Percentiles rank a stretch among this genome's conserved stretches.
phyloP scores from a whole-genome alignment of 352 stramenopile species.

The Phytophthora kernoviae region DNA sequence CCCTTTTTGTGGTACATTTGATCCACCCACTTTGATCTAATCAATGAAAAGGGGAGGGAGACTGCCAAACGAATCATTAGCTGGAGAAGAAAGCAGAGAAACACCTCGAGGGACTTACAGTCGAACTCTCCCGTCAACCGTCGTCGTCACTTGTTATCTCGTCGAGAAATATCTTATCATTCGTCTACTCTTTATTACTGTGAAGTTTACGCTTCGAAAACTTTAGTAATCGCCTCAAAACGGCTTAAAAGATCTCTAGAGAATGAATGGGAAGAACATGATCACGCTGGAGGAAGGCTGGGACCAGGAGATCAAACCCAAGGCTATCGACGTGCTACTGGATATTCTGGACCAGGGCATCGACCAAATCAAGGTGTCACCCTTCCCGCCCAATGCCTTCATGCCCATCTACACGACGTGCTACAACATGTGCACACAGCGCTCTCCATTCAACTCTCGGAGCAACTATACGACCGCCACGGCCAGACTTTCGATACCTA shows the following conservation, averaged over 20 bases:
- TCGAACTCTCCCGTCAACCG: too few relatives aligned
- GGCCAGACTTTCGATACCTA: constrained; percentile 91
- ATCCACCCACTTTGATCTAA: too few relatives aligned
- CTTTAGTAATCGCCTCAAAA: too few relatives aligned
- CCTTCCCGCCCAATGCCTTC: constrained; percentile 85
- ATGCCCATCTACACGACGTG: constrained; percentile 92
- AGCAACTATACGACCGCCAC: constrained; percentile 98
- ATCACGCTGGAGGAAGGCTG: constrained; percentile 87
- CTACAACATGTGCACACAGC: constrained; percentile 99
- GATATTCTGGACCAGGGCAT: constrained; percentile 88
- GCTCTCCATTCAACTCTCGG: constrained; percentile 99
- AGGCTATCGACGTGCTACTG: constrained; percentile 88
- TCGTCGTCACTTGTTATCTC: too few relatives aligned
- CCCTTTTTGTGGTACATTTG: too few relatives aligned
- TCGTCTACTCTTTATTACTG: too few relatives aligned
- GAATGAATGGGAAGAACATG: constrained; percentile 82
- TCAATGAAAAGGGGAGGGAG: too few relatives aligned
- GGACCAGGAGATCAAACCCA: constrained; percentile 90
- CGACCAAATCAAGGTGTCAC: constrained; percentile 79
- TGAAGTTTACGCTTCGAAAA: too few relatives aligned
- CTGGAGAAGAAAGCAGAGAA: too few relatives aligned
- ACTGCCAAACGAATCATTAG: too few relatives aligned
- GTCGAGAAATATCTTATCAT: too few relatives aligned
- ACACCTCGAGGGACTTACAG: too few relatives aligned
- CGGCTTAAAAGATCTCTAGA: not conserved